A percentile compares a stretch with the other conserved stretches of the same genome.
phyloP scores from a whole-genome alignment of 306 rosid genomes.

The Ormosia emarginata region DNA sequence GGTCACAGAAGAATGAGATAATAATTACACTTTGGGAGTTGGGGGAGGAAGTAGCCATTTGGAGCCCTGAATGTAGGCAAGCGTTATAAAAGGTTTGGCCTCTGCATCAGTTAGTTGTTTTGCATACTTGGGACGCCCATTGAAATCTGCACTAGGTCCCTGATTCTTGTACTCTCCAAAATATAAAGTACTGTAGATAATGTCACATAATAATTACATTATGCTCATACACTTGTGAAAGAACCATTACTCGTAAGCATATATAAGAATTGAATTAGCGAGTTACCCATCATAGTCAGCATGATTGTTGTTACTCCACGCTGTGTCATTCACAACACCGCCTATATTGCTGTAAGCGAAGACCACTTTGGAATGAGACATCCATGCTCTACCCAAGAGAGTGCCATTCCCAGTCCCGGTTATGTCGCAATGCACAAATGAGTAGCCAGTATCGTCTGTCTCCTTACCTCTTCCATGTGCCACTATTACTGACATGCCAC shows the following conservation, averaged over 20 bases:
- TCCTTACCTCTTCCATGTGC: constrained; percentile 39
- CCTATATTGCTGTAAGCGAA: constrained; percentile 36
- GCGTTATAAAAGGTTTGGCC: constrained; percentile 27
- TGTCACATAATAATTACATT: too few relatives aligned
- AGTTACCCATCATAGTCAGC: not conserved
- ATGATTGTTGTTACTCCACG: constrained; percentile 36
- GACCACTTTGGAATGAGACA: constrained; percentile 24
- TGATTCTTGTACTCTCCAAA: constrained; percentile 36
- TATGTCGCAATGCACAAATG: constrained; percentile 44
- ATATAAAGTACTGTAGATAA: constrained; percentile 12
- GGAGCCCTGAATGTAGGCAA: constrained; percentile 31
- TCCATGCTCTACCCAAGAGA: constrained; percentile 57
- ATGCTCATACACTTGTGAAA: too few relatives aligned
- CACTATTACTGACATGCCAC: constrained; percentile 24
- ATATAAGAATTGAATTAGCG: not conserved
- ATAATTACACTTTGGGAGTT: not conserved
- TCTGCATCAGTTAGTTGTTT: constrained; percentile 7
- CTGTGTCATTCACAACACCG: constrained; percentile 13
- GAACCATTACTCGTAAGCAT: not conserved
- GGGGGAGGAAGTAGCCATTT: not conserved
- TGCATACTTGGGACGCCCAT: not conserved
- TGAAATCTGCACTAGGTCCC: constrained; percentile 21
- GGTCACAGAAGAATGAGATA: too few relatives aligned
- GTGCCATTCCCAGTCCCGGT: constrained; percentile 31
- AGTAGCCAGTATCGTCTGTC: constrained; percentile 25